Percentiles rank a stretch among this genome's conserved stretches.
These are phyloP conservation scores for Sugiyamaella valdiviana DNA, from an alignment of 805 yeast genomes.

Conservation along the genomic window DNA sequence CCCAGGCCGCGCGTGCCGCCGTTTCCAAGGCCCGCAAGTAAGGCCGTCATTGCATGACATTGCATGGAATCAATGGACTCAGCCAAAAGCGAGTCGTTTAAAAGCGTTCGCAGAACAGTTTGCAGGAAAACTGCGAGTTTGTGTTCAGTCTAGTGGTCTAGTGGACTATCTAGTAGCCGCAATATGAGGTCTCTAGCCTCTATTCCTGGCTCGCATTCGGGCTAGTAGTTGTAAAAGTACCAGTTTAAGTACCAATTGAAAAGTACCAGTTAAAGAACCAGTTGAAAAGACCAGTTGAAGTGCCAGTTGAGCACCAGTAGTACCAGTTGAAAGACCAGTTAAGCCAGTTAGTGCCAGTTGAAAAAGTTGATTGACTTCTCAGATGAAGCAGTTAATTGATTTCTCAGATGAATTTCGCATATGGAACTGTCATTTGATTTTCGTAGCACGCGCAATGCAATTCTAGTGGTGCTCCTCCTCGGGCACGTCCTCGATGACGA, in stretches of 20 bases:
- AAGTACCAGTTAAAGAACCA: no score
- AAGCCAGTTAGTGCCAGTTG: no score
- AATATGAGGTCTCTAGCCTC: not conserved
- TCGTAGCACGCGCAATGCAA: not conserved
- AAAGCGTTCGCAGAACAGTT: no score
- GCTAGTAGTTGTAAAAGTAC: no score
- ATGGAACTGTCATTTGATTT: not conserved
- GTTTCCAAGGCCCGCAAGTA: not conserved
- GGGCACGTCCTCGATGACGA: slow-evolving; percentile 36
- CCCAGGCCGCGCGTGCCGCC: slow-evolving; percentile 3
- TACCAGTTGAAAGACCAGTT: no score
- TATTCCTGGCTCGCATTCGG: no score
- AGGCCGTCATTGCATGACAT: no score
- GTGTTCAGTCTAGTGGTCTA: not conserved
- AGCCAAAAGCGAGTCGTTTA: no score
- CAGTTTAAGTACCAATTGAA: no score
- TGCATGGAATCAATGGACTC: no score
- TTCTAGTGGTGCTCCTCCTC: slow-evolving; percentile 32
- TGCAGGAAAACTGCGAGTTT: not conserved
- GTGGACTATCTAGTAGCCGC: not conserved
- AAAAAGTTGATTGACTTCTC: not conserved
- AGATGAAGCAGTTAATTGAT: not conserved
- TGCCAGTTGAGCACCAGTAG: no score
- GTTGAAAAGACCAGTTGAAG: no score
- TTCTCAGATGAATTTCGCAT: not conserved